phyloP scores from a whole-genome alignment of 2,329 filamentous ascomycete species.

The Parasarocladium wereldwijsianum region DNA sequence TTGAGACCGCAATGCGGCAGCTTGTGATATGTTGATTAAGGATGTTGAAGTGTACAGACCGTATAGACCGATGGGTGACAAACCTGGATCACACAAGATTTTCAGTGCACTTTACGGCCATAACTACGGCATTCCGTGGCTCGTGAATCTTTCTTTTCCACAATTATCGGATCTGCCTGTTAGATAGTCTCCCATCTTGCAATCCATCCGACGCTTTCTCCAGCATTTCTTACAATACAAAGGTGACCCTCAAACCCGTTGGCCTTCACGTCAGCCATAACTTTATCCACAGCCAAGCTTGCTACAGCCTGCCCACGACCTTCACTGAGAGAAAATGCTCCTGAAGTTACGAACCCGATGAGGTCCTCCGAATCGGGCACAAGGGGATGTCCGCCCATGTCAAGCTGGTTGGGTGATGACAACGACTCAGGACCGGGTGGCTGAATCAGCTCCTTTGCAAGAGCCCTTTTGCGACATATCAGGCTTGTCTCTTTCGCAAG shows the following conservation, averaged over 20 bases:
- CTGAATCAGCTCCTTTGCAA: slow-evolving; percentile 32
- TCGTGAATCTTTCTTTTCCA: too few relatives aligned
- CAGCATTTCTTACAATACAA: slow-evolving; percentile 73
- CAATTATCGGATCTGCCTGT: too few relatives aligned
- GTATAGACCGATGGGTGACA: too few relatives aligned
- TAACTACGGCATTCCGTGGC: too few relatives aligned
- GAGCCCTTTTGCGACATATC: slow-evolving; percentile 25
- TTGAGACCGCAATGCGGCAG: too few relatives aligned
- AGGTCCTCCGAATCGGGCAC: slow-evolving; percentile 61
- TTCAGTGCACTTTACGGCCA: too few relatives aligned
- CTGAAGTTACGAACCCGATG: slow-evolving; percentile 81
- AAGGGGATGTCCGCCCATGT: slow-evolving; percentile 44
- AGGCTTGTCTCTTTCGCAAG: slow-evolving; percentile 13
- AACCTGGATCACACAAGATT: too few relatives aligned
- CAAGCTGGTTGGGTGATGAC: slow-evolving; percentile 19
- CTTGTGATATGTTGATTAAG: too few relatives aligned
- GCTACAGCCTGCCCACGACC: slow-evolving; percentile 67
- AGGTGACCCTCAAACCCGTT: slow-evolving; percentile 30
- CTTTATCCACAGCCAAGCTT: slow-evolving; percentile 45
- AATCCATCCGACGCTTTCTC: slow-evolving; percentile 64
- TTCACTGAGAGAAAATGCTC: slow-evolving; percentile 64
- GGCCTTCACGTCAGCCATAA: slow-evolving; percentile 23
- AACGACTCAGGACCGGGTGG: slow-evolving; percentile 16
- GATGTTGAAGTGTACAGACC: too few relatives aligned
- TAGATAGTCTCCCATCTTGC: slow-evolving; percentile 60